Conservation (phyloP, 106 monocot species). For the Dioscorea dumetorum region DNA sequence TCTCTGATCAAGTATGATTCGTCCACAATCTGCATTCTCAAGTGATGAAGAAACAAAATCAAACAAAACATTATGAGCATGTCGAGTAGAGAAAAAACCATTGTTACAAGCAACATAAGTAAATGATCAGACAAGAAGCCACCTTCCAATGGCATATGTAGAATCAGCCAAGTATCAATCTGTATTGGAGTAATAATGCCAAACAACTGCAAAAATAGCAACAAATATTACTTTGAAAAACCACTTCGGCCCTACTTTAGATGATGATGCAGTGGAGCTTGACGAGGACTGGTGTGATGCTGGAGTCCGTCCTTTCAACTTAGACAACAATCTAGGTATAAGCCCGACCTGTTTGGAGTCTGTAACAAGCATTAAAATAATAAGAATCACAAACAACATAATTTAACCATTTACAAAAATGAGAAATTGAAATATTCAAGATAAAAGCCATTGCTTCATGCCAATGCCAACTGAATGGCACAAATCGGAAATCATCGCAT, state of each 20-base stretch:
- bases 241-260: slow-evolving; percentile 25
- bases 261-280: slow-evolving; percentile 11
- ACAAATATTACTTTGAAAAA: slow-evolving; percentile 47
- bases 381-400: background rate
- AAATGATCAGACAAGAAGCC: no score
- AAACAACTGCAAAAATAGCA: slow-evolving; percentile 34
- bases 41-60: no score
- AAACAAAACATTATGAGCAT: no score
- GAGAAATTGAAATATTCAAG: background rate
- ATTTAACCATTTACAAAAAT: background rate
- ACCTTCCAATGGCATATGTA: no score
- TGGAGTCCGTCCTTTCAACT: slow-evolving; percentile 20
- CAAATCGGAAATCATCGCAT: no score
- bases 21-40: no score
- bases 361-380: slow-evolving; percentile 15
- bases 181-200: slow-evolving; percentile 42
- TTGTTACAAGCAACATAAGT: no score
- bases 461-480: no score
- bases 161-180: background rate
- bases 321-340: slow-evolving; percentile 38
- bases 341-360: slow-evolving; percentile 26
- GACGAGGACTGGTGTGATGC: slow-evolving; percentile 9
- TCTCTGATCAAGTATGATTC: no score
- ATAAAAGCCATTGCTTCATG: background rate
- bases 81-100: no score